These are phyloP conservation scores for Lachnellula hyalina DNA, from an alignment of 2,329 filamentous ascomycete species.

Conservation along the genomic window DNA sequence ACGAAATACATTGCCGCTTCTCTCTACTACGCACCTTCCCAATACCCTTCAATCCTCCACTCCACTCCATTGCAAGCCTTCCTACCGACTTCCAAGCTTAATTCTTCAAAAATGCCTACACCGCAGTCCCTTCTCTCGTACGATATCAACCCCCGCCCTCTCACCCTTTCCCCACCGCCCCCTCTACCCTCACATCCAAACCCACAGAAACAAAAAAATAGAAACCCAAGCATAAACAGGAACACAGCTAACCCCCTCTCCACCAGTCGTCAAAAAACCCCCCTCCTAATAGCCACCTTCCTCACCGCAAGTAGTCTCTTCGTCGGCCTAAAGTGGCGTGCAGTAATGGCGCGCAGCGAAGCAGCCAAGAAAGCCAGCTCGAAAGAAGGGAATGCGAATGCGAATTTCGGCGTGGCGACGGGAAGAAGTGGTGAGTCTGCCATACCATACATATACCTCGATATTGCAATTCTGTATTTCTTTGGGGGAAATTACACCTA, in stretches of 20 bases:
- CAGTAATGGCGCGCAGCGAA: constrained; percentile 29
- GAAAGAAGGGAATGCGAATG: constrained; percentile 8
- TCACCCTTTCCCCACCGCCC: not conserved
- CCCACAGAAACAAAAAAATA: not conserved
- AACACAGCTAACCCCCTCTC: not conserved
- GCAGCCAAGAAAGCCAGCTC: constrained; percentile 28
- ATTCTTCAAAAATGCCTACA: constrained; percentile 13
- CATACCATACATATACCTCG: not conserved
- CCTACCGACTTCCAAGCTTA: not conserved
- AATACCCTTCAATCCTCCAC: not conserved
- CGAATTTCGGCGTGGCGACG: constrained; percentile 26
- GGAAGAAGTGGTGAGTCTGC: constrained; percentile 29
- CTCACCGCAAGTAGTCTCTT: constrained; percentile 26
- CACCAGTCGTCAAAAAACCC: constrained; percentile 23
- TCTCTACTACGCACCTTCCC: not conserved
- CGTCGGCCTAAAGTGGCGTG: constrained; percentile 30
- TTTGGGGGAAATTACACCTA: not conserved
- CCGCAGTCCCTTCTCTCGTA: constrained; percentile 15
- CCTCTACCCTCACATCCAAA: too few relatives aligned
- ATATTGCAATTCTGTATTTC: not conserved
- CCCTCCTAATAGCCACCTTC: constrained; percentile 25
- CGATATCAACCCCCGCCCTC: not conserved
- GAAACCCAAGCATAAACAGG: not conserved
- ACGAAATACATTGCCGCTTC: not conserved
- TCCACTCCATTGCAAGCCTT: not conserved